Evolutionary conservation across 2,329 filamentous ascomycete genomes (phyloP).

Genomic region (Trichoderma koningiopsis): DNA sequence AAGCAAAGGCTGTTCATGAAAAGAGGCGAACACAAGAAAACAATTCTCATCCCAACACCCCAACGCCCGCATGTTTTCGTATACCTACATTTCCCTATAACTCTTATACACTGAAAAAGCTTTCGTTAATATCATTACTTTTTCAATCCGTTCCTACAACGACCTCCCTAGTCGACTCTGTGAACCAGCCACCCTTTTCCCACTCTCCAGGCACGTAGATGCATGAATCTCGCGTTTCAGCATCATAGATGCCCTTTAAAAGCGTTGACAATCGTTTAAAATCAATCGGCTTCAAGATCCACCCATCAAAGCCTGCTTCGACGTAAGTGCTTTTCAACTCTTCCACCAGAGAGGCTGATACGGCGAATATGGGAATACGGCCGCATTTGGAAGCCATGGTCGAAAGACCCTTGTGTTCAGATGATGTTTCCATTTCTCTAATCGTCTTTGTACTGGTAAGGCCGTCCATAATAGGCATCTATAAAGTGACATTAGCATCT

Average conservation of each 20-base stretch:
- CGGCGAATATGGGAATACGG: constrained; percentile 79
- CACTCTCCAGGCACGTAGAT: constrained; percentile 73
- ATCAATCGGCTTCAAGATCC: constrained; percentile 87
- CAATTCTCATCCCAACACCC: not conserved
- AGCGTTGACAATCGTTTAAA: constrained; percentile 73
- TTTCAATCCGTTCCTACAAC: not conserved
- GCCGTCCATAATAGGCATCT: constrained; percentile 94
- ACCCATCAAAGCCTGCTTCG: constrained; percentile 81
- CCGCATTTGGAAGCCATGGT: constrained; percentile 60
- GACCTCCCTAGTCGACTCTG: not conserved
- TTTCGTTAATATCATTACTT: not conserved
- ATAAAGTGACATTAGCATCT: constrained; percentile 18
- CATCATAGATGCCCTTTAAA: constrained; percentile 68
- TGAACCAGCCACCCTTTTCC: constrained; percentile 88
- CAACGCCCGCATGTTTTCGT: not conserved
- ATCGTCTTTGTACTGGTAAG: constrained; percentile 83
- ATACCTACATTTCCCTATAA: not conserved
- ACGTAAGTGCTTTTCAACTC: constrained; percentile 69
- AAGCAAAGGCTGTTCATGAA: not conserved
- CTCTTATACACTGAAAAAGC: not conserved
- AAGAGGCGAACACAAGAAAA: not conserved
- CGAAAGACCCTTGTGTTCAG: constrained; percentile 55
- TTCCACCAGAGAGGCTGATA: constrained; percentile 80
- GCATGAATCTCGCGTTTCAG: constrained; percentile 58
- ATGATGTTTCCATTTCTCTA: constrained; percentile 66